Conservation (phyloP, 306 rosid genomes). For the Malus orientalis region DNA sequence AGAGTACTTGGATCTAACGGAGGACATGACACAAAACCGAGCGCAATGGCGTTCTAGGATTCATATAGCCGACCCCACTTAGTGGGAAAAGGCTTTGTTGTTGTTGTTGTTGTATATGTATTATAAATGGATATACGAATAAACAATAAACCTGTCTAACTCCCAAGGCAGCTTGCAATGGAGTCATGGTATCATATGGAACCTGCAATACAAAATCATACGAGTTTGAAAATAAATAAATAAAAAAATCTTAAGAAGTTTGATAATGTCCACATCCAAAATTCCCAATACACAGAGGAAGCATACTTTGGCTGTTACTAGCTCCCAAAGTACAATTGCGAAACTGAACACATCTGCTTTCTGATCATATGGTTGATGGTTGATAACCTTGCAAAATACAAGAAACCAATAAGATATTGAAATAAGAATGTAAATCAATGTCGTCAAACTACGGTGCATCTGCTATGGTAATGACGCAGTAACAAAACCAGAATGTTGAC, state of each 20-base stretch:
- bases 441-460: not conserved
- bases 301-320: constrained; percentile 85
- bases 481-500: not conserved
- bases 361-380: constrained; percentile 96
- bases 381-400: constrained; percentile 68
- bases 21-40: no score
- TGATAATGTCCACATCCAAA: not conserved
- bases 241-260: not conserved
- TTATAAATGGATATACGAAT: not conserved
- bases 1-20: no score
- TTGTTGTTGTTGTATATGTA: no score
- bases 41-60: no score
- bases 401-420: constrained; percentile 16
- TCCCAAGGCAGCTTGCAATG: constrained; percentile 99
- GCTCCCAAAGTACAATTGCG: constrained; percentile 96
- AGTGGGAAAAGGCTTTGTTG: no score
- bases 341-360: constrained; percentile 97
- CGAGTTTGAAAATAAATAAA: not conserved
- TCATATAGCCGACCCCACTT: no score
- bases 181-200: constrained; percentile 96
- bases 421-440: not conserved
- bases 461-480: not conserved
- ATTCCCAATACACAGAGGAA: constrained; percentile 5
- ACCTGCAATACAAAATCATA: constrained; percentile 46
- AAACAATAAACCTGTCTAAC: constrained; percentile 76